These are phyloP conservation scores for Ophiostoma ips DNA, from an alignment of 2,329 filamentous ascomycete genomes.

Conservation along the genomic window DNA sequence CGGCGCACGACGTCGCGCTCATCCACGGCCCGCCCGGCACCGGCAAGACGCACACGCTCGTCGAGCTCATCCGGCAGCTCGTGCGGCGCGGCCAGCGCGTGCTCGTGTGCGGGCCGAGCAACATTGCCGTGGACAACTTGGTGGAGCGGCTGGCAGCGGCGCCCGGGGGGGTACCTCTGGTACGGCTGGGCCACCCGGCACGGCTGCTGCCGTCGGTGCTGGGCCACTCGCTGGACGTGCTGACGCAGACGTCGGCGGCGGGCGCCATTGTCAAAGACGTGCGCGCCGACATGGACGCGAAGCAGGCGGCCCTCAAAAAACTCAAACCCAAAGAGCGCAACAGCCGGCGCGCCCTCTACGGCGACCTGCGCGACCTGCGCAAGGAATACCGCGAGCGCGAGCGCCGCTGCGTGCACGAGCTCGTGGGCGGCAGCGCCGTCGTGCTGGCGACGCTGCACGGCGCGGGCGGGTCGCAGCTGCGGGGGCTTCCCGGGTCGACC, in stretches of 20 bases:
- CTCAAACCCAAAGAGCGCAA: conserved; percentile 26
- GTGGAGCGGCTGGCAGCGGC: conserved; percentile 80
- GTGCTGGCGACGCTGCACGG: conserved; percentile 89
- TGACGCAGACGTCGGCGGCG: conserved; percentile 82
- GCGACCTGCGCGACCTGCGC: conserved; percentile 68
- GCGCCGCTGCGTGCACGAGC: conserved; percentile 59
- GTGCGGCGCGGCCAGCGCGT: conserved; percentile 59
- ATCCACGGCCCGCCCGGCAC: conserved; percentile 96
- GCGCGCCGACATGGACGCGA: conserved; percentile 80
- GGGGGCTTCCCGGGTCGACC: conserved; percentile 15
- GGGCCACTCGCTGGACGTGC: conserved; percentile 77
- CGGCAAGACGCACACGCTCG: conserved; percentile 90
- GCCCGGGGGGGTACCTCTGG: conserved; percentile 73
- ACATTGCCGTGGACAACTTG: conserved; percentile 96
- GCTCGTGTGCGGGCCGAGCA: conserved; percentile 90
- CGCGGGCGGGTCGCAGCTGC: conserved; percentile 71
- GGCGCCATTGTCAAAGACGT: conserved; percentile 83
- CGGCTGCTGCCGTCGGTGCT: conserved; percentile 78
- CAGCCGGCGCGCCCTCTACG: conserved; percentile 66
- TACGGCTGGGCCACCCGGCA: conserved; percentile 85
- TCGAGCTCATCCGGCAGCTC: conserved; percentile 89
- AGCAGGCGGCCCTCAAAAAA: conserved; percentile 82
- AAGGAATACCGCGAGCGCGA: conserved; percentile 84
- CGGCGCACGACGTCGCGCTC: conserved; percentile 65
- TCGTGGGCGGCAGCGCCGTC: conserved; percentile 68